These are phyloP conservation scores for Rhizoclosmatium sp. DNA, from an alignment of 192 early-diverging fungal genomes.

Conservation along the genomic window DNA sequence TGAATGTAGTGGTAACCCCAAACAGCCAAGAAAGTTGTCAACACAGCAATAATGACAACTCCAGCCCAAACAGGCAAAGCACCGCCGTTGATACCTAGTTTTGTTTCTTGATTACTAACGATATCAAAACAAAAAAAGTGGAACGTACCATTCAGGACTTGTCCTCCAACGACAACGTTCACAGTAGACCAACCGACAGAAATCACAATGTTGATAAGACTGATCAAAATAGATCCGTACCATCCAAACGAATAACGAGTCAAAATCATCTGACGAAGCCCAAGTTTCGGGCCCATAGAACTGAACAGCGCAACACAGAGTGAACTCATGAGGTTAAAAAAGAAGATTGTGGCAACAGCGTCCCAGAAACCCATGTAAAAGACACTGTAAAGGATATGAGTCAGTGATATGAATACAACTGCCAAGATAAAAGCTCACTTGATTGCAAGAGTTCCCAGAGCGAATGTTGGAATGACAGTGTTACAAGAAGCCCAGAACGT, in stretches of 20 bases:
- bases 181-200: slow-evolving; percentile 43
- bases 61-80: slow-evolving; percentile 17
- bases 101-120: no score
- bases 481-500: slow-evolving; percentile 17
- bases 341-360: slow-evolving; percentile 35
- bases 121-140: no score
- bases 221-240: slow-evolving; percentile 39
- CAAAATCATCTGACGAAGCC: slow-evolving; percentile 45
- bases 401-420: no score
- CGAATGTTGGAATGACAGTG: slow-evolving; percentile 34
- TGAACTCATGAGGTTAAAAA: slow-evolving; percentile 38
- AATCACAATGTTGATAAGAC: slow-evolving; percentile 42
- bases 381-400: neutral
- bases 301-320: slow-evolving; percentile 30
- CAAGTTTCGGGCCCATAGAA: slow-evolving; percentile 41
- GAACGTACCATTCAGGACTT: slow-evolving; percentile 30
- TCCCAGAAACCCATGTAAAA: slow-evolving; percentile 39
- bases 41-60: slow-evolving; percentile 37
- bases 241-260: slow-evolving; percentile 46
- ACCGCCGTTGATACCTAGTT: neutral
- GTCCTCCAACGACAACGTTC: slow-evolving; percentile 47
- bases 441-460: slow-evolving; percentile 37
- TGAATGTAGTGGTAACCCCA: slow-evolving; percentile 48
- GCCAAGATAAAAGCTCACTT: no score
- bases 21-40: slow-evolving; percentile 37